These are phyloP conservation scores for Malassezia dermatis DNA, from an alignment of 1,284 basidiomycete species.

Conservation along the genomic window DNA sequence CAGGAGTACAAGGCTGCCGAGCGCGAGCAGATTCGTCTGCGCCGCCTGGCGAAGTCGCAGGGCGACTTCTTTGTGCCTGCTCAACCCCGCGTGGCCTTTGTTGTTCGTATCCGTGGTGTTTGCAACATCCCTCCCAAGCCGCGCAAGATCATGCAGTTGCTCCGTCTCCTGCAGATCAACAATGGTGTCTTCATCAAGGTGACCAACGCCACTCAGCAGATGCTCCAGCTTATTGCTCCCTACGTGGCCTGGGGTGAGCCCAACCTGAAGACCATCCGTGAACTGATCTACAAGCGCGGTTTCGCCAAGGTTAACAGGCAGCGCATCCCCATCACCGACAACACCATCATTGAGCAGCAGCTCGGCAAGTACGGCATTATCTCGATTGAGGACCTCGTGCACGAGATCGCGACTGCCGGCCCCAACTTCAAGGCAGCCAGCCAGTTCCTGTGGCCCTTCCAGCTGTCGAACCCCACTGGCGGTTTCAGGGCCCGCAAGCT, in stretches of 20 bases:
- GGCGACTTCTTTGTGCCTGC: conserved; percentile 97
- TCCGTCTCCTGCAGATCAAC: conserved; percentile 98
- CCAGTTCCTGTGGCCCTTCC: conserved; percentile 93
- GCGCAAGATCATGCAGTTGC: conserved; percentile 94
- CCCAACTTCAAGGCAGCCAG: conserved; percentile 95
- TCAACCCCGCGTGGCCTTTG: conserved; percentile 95
- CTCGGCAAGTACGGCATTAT: conserved; percentile 95
- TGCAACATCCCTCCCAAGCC: conserved; percentile 99
- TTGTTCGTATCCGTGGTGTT: conserved; percentile 84
- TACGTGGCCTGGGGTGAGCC: conserved; percentile 83
- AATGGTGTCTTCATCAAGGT: conserved; percentile 98
- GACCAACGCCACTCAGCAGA: conserved; percentile 90
- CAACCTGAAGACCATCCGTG: conserved; percentile 91
- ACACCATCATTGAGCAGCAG: conserved; percentile 78
- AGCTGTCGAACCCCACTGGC: conserved; percentile 95
- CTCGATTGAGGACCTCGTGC: conserved; percentile 90
- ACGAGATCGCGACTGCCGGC: conserved; percentile 89
- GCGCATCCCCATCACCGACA: conserved; percentile 89
- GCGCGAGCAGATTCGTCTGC: conserved; percentile 91
- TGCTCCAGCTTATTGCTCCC: conserved; percentile 93
- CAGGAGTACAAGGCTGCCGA: conserved; percentile 90
- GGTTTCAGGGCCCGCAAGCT: conserved; percentile 96
- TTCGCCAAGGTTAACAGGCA: conserved; percentile 98
- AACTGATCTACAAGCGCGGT: conserved; percentile 98
- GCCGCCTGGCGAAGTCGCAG: conserved; percentile 78